Percentiles rank a stretch among this genome's conserved stretches.
Evolutionary conservation across 2,329 filamentous ascomycete species (phyloP).

Genomic region (Fonsecaea erecta): DNA sequence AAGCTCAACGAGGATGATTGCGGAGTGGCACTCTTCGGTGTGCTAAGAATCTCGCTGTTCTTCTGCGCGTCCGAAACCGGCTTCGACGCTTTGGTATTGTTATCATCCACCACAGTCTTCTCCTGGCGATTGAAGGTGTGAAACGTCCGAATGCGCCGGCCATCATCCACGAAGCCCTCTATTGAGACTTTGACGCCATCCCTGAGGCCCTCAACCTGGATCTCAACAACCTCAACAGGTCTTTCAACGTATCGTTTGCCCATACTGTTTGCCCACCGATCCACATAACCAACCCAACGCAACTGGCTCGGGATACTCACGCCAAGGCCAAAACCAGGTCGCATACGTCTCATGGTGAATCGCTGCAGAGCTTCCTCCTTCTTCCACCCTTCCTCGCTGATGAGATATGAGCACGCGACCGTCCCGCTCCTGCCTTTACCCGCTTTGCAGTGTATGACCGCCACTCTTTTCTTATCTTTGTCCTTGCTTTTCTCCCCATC

Average conservation of each 20-base stretch:
- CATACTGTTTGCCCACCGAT: constrained; percentile 74
- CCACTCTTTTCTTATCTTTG: constrained; percentile 64
- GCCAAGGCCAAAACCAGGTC: constrained; percentile 82
- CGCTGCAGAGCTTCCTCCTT: constrained; percentile 65
- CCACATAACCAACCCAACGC: constrained; percentile 84
- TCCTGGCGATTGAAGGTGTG: constrained; percentile 79
- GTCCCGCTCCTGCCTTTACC: constrained; percentile 94
- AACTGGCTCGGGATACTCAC: constrained; percentile 93
- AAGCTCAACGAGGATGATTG: constrained; percentile 40
- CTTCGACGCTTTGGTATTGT: constrained; percentile 7
- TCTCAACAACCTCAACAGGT: constrained; percentile 80
- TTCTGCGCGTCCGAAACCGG: constrained; percentile 12
- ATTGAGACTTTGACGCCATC: constrained; percentile 86
- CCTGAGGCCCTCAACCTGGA: constrained; percentile 86
- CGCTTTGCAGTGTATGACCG: constrained; percentile 95
- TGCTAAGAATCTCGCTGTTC: constrained; percentile 30
- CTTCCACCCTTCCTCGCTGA: constrained; percentile 79
- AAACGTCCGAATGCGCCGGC: constrained; percentile 80
- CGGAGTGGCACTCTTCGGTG: constrained; percentile 31
- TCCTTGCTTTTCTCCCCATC: constrained; percentile 40
- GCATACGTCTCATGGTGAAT: constrained; percentile 85
- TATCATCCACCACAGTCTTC: constrained; percentile 66
- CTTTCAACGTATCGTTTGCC: constrained; percentile 82
- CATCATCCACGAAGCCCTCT: constrained; percentile 85
- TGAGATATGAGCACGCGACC: constrained; percentile 83